phyloP scores from a whole-genome alignment of 306 rosid species.

The Dalbergia cochinchinensis region DNA sequence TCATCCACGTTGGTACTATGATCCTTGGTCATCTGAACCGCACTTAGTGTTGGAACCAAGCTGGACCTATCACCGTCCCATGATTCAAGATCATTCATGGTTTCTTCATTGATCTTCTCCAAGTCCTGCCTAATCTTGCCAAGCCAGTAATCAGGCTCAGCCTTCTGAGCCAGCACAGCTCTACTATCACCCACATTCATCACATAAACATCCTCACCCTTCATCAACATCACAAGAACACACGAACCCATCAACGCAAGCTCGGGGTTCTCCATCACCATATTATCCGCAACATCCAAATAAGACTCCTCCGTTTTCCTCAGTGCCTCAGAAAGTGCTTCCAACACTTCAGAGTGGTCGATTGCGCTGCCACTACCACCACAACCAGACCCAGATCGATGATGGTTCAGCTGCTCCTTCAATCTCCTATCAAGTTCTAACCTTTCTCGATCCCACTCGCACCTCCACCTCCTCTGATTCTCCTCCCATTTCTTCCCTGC shows the following conservation, averaged over 20 bases:
- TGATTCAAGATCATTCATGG: slow-evolving; percentile 87
- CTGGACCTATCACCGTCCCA: slow-evolving; percentile 65
- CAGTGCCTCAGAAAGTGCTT: slow-evolving; percentile 83
- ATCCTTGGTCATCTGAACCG: slow-evolving; percentile 85
- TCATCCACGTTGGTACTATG: slow-evolving; percentile 85
- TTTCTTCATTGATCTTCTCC: slow-evolving; percentile 94
- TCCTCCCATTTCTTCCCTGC: slow-evolving; percentile 83
- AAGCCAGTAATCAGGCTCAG: slow-evolving; percentile 94
- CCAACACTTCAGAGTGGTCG: slow-evolving; percentile 78
- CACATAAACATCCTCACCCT: slow-evolving; percentile 94
- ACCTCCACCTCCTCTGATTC: slow-evolving; percentile 90
- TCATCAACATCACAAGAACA: slow-evolving; percentile 95
- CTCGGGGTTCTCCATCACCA: slow-evolving; percentile 87
- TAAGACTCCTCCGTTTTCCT: slow-evolving; percentile 90
- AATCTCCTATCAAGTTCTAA: slow-evolving; percentile 84
- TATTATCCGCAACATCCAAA: slow-evolving; percentile 84
- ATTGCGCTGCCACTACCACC: slow-evolving; percentile 43
- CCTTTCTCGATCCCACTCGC: slow-evolving; percentile 92
- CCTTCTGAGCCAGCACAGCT: slow-evolving; percentile 89
- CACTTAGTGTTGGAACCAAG: slow-evolving; percentile 63
- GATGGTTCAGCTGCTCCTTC: slow-evolving; percentile 69
- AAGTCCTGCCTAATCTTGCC: slow-evolving; percentile 86
- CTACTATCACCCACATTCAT: slow-evolving; percentile 97
- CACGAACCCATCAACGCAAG: slow-evolving; percentile 98
- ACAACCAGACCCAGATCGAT: slow-evolving; percentile 43